phyloP scores from a whole-genome alignment of 2,329 filamentous ascomycete genomes.

The Emmonsiellopsis sp. region DNA sequence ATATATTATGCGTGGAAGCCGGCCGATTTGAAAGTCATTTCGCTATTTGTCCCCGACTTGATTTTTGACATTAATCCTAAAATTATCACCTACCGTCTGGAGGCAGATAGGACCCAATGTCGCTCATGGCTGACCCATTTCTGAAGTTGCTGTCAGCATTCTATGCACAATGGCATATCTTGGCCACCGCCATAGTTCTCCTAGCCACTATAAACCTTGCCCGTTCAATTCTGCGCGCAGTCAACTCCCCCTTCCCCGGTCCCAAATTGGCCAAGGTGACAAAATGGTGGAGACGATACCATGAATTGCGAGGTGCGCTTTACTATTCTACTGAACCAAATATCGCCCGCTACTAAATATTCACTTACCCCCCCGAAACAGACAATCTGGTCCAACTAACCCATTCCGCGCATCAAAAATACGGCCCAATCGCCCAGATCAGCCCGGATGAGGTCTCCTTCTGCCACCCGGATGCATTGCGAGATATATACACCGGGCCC shows the following conservation, averaged over 20 bases:
- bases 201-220: background rate
- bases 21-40: too few relatives aligned
- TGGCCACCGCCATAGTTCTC: background rate
- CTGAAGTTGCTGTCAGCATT: too few relatives aligned
- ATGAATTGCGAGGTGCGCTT: conserved; percentile 9
- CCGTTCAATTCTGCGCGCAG: conserved; percentile 1
- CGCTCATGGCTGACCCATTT: too few relatives aligned
- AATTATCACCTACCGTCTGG: too few relatives aligned
- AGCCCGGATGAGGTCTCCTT: conserved; percentile 10
- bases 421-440: conserved; percentile 12
- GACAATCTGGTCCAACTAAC: background rate
- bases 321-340: too few relatives aligned
- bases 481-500: conserved; percentile 12
- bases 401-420: conserved; percentile 7
- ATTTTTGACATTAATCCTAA: too few relatives aligned
- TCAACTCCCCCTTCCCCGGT: conserved; percentile 12
- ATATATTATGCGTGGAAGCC: too few relatives aligned
- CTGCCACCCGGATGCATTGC: conserved; percentile 12
- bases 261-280: conserved; percentile 13
- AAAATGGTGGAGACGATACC: conserved; percentile 9
- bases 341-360: background rate
- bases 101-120: too few relatives aligned
- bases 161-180: background rate
- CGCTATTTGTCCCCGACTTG: too few relatives aligned
- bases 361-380: background rate